Evolutionary conservation across 306 rosid genomes (phyloP).

Genomic region (Trifolium fragiferum): DNA sequence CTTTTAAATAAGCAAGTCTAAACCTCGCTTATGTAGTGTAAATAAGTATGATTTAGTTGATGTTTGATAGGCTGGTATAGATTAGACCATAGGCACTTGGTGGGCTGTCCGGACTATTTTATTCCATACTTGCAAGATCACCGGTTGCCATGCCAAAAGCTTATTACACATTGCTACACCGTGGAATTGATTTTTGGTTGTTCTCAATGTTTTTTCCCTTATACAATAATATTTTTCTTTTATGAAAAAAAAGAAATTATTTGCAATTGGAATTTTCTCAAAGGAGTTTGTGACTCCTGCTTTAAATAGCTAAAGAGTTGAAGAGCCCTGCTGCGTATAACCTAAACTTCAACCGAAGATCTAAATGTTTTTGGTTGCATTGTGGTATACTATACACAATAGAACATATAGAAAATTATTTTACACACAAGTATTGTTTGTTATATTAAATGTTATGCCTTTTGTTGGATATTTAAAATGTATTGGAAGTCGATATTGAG

Average conservation of each 20-base stretch:
- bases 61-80: neutral
- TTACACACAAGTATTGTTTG: conserved; percentile 1
- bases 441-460: conserved; percentile 5
- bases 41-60: neutral
- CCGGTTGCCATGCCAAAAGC: neutral
- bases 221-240: neutral
- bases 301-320: conserved; percentile 7
- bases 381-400: neutral
- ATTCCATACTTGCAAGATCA: neutral
- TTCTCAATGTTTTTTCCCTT: neutral
- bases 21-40: neutral
- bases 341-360: conserved; percentile 23
- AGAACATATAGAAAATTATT: neutral
- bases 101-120: neutral
- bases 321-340: conserved; percentile 8
- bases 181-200: conserved; percentile 8
- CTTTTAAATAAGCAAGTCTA: neutral
- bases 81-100: neutral
- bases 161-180: neutral
- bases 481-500: conserved; percentile 8
- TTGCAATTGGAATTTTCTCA: neutral
- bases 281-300: conserved; percentile 20
- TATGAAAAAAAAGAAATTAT: neutral
- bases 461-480: conserved; percentile 26
- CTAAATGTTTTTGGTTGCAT: neutral